phyloP scores from a whole-genome alignment of 2,329 filamentous ascomycete species.

The Fusarium lyarnte region DNA sequence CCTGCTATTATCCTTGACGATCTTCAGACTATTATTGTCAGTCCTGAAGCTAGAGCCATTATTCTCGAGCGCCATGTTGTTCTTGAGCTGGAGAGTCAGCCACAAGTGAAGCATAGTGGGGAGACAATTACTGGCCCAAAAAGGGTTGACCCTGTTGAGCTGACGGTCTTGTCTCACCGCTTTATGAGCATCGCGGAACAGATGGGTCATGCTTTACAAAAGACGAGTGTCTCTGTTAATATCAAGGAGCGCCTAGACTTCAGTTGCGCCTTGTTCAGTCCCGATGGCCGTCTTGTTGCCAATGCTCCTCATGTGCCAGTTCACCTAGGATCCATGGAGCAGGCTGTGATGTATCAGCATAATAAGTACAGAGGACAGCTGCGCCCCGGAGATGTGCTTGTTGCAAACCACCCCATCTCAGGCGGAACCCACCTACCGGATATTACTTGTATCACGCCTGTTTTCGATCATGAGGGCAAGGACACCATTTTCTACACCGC shows the following conservation, averaged over 20 bases:
- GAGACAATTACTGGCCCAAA: not conserved
- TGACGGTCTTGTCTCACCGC: constrained; percentile 81
- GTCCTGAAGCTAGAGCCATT: not conserved
- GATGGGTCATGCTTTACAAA: constrained; percentile 82
- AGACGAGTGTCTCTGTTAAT: constrained; percentile 82
- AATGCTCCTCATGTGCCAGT: constrained; percentile 71
- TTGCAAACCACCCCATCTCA: constrained; percentile 84
- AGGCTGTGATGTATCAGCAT: constrained; percentile 79
- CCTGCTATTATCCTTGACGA: not conserved
- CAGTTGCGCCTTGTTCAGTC: constrained; percentile 82
- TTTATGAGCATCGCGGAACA: constrained; percentile 90
- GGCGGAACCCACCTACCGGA: constrained; percentile 85
- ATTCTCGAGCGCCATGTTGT: not conserved
- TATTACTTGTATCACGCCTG: constrained; percentile 81
- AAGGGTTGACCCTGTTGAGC: constrained; percentile 78
- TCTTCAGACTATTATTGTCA: not conserved
- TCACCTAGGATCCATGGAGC: constrained; percentile 85
- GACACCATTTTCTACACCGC: constrained; percentile 85
- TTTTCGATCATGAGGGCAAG: constrained; percentile 70
- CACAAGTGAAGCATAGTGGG: not conserved
- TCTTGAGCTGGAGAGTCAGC: not conserved
- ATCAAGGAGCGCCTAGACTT: constrained; percentile 86
- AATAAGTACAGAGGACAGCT: constrained; percentile 81
- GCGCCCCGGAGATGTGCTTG: constrained; percentile 80
- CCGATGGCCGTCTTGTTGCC: constrained; percentile 64